Conservation (phyloP, 768 basidiomycete species). For the Xanthoconium stramineum region DNA sequence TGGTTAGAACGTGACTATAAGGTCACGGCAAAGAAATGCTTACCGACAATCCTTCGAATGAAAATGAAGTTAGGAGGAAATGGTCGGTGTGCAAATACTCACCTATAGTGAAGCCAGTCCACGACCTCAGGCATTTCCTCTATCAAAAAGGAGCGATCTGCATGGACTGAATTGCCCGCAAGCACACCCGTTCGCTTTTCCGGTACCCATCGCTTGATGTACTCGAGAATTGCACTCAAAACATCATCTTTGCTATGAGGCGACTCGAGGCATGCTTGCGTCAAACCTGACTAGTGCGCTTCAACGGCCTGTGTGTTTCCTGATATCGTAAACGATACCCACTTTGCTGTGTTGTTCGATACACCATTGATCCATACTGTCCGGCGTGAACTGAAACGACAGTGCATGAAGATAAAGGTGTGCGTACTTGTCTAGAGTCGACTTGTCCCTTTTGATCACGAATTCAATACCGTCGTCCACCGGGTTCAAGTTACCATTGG, state of each 20-base stretch:
- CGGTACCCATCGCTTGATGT: slow-evolving; percentile 87
- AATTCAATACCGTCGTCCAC: slow-evolving; percentile 81
- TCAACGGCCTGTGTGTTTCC: neutral
- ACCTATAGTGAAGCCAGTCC: slow-evolving; percentile 84
- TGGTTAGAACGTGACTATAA: neutral
- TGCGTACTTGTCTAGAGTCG: slow-evolving; percentile 62
- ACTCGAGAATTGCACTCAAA: slow-evolving; percentile 56
- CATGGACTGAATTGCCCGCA: slow-evolving; percentile 88
- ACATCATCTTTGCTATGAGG: slow-evolving; percentile 61
- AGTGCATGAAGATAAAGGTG: neutral
- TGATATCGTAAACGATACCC: slow-evolving; percentile 15
- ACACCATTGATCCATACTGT: slow-evolving; percentile 89
- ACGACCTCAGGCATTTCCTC: slow-evolving; percentile 80
- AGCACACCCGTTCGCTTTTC: slow-evolving; percentile 56
- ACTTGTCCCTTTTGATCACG: slow-evolving; percentile 71
- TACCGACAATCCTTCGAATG: slow-evolving; percentile 61
- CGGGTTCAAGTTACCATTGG: slow-evolving; percentile 74
- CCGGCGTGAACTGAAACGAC: neutral
- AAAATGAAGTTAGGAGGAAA: neutral
- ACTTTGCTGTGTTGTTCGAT: slow-evolving; percentile 75
- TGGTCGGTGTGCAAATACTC: neutral
- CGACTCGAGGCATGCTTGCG: slow-evolving; percentile 73
- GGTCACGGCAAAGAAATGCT: slow-evolving; percentile 25
- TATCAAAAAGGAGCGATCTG: slow-evolving; percentile 67
- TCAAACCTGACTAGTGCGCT: slow-evolving; percentile 68